These are phyloP conservation scores for Plenodomus biglobosus DNA, from an alignment of 2,329 filamentous ascomycete genomes.

Conservation along the genomic window DNA sequence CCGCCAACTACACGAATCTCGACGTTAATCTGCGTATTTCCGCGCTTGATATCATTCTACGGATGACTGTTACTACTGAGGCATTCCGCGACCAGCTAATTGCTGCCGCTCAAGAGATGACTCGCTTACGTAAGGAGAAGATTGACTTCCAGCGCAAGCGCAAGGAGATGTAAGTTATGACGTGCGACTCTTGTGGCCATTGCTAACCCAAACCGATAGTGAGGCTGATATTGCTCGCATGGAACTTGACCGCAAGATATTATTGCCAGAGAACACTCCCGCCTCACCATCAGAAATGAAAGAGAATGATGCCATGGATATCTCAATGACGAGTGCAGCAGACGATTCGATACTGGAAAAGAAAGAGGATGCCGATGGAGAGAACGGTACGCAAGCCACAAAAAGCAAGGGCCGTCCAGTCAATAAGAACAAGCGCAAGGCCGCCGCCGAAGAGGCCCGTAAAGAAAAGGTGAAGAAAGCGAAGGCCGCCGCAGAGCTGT, in stretches of 20 bases:
- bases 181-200: neutral
- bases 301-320: conserved; percentile 60
- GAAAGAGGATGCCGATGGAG: conserved; percentile 72
- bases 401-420: conserved; percentile 60
- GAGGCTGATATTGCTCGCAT: conserved; percentile 70
- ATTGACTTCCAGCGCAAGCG: conserved; percentile 86
- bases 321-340: conserved; percentile 52
- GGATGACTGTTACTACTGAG: conserved; percentile 83
- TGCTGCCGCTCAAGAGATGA: conserved; percentile 92
- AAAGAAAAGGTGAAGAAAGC: conserved; percentile 67
- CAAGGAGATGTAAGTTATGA: conserved; percentile 57
- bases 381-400: conserved; percentile 53
- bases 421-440: conserved; percentile 73
- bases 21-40: conserved; percentile 81
- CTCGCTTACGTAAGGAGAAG: conserved; percentile 89
- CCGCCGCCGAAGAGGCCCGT: conserved; percentile 62
- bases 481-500: conserved; percentile 61
- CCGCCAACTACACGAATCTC: conserved; percentile 69
- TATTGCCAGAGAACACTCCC: conserved; percentile 72
- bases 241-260: conserved; percentile 71
- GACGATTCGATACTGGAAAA: conserved; percentile 66
- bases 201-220: conserved; percentile 46
- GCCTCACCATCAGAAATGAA: conserved; percentile 57
- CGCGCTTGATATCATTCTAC: conserved; percentile 80
- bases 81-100: conserved; percentile 86